Conservation (phyloP, 2,329 filamentous ascomycete genomes). For the Cladosporium phlei region DNA sequence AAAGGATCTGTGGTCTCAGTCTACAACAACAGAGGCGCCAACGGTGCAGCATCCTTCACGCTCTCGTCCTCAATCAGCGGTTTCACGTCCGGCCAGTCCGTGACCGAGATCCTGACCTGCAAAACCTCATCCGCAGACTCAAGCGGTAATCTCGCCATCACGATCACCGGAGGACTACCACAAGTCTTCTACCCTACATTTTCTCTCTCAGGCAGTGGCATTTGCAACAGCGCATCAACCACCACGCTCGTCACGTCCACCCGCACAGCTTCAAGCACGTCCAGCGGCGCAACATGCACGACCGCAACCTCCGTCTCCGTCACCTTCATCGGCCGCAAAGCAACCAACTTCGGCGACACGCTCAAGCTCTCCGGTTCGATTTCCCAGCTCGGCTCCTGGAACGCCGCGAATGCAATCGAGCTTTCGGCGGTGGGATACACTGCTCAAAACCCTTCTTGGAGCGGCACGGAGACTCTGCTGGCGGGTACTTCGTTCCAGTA, state of each 20-base stretch:
- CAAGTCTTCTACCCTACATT: slow-evolving; percentile 32
- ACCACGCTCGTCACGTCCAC: slow-evolving; percentile 7
- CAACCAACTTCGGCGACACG: slow-evolving; percentile 48
- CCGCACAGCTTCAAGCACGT: neutral
- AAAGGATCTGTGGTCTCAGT: slow-evolving; percentile 43
- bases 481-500: slow-evolving; percentile 49
- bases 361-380: slow-evolving; percentile 63
- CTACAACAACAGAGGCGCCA: slow-evolving; percentile 29
- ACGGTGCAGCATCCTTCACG: slow-evolving; percentile 21
- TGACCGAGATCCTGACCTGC: slow-evolving; percentile 38
- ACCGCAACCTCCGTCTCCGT: slow-evolving; percentile 8
- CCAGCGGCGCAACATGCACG: neutral
- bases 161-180: slow-evolving; percentile 33
- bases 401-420: slow-evolving; percentile 47
- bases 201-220: slow-evolving; percentile 2
- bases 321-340: slow-evolving; percentile 8
- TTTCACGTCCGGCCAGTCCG: slow-evolving; percentile 23
- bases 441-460: slow-evolving; percentile 57
- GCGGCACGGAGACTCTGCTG: slow-evolving; percentile 49
- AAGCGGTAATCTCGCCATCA: slow-evolving; percentile 29
- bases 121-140: slow-evolving; percentile 24
- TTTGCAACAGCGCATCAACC: slow-evolving; percentile 3
- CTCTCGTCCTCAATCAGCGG: slow-evolving; percentile 21
- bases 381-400: slow-evolving; percentile 58
- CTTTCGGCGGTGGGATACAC: slow-evolving; percentile 61